A percentile compares a stretch with the other conserved stretches of the same genome.
Evolutionary conservation across 139 green algal genomes (phyloP).

Genomic region (Chlorella sp.): DNA sequence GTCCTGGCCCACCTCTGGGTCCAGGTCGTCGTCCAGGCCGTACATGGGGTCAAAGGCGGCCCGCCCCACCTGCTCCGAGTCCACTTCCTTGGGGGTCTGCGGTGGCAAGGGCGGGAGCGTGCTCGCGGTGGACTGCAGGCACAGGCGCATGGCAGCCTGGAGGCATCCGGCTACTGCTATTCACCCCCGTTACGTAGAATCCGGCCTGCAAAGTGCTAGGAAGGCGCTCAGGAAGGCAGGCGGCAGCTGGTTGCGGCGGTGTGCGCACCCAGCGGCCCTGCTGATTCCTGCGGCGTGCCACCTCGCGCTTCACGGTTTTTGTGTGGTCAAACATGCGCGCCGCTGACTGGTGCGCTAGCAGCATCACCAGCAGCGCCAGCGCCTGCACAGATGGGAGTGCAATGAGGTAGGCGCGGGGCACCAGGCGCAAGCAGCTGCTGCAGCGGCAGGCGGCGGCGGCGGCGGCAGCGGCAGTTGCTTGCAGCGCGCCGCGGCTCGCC

Average conservation of each 20-base stretch:
- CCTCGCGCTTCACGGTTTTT: background rate
- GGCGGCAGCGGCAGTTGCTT: background rate
- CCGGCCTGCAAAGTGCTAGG: too few species aligned
- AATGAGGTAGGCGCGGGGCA: background rate
- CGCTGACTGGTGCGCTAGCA: background rate
- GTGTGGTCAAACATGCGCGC: constrained; percentile 2
- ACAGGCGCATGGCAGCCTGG: too few species aligned
- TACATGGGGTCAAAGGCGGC: constrained; percentile 21
- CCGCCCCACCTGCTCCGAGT: constrained; percentile 20
- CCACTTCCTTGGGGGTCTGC: constrained; percentile 16
- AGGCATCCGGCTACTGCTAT: too few species aligned
- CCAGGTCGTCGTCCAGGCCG: constrained; percentile 1
- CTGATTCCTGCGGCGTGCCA: background rate
- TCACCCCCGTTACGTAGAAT: too few species aligned
- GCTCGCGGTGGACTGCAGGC: too few species aligned
- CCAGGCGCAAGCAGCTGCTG: background rate
- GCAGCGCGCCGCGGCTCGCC: too few species aligned
- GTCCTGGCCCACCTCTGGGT: too few species aligned
- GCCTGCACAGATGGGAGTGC: background rate
- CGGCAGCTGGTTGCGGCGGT: too few species aligned
- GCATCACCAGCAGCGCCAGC: background rate
- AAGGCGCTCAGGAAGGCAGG: too few species aligned
- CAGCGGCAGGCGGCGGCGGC: background rate
- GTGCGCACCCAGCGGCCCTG: background rate
- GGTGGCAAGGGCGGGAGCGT: background rate